Evolutionary conservation across 73 alveolate species (phyloP).

Genomic region (Tetrahymena elliotti): DNA sequence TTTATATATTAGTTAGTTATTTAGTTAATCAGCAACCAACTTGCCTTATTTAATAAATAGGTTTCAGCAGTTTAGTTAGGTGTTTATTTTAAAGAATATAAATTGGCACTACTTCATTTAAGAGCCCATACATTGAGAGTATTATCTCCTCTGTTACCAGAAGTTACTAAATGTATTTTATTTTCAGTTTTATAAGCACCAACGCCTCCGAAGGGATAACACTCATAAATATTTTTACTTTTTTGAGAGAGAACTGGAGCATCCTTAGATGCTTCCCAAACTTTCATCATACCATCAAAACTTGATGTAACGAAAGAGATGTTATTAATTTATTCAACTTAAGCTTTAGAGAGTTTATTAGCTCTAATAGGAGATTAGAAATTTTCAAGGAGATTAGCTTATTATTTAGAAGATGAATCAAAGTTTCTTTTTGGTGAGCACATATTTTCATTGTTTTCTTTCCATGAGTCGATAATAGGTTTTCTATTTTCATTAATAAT

Average conservation of each 20-base stretch:
- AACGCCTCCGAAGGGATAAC: slow-evolving; percentile 45
- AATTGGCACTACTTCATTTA: not conserved
- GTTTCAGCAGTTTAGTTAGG: not conserved
- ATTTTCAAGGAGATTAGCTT: not conserved
- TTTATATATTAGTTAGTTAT: not conserved
- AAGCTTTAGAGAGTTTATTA: not conserved
- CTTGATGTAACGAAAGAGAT: slow-evolving; percentile 24
- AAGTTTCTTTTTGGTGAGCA: not conserved
- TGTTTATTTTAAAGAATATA: not conserved
- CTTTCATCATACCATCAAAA: slow-evolving; percentile 29
- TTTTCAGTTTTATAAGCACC: slow-evolving; percentile 6
- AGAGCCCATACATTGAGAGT: not conserved
- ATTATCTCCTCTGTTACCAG: not conserved
- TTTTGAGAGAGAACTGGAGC: slow-evolving; percentile 3
- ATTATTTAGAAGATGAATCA: not conserved
- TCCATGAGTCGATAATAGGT: not conserved
- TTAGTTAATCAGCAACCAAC: not conserved
- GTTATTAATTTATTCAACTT: slow-evolving; percentile 9
- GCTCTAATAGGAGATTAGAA: slow-evolving; percentile 7
- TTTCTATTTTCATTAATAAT: not conserved
- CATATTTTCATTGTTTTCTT: not conserved
- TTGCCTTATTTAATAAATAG: no score
- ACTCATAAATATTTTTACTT: slow-evolving; percentile 14
- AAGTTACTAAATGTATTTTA: not conserved
- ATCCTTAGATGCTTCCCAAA: slow-evolving; percentile 1